Base-by-base conservation (phyloP, 1,284 basidiomycete genomes). In the Entoloma clypeatum region DNA sequence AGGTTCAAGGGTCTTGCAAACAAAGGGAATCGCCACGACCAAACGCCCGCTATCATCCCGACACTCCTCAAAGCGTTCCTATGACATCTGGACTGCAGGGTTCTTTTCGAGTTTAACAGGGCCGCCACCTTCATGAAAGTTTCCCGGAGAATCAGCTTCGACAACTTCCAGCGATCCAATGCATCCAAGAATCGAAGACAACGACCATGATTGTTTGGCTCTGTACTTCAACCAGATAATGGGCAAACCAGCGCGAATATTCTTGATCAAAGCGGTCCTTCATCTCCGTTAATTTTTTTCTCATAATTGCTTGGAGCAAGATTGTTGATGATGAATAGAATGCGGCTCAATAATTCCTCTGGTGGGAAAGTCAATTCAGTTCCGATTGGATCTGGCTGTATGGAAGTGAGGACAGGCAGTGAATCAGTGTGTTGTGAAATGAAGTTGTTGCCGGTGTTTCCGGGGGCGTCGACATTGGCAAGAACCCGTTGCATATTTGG, bases 281-380 rank as follows among this genome's bases (percentile, higher is more conserved):
- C 80, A 97, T 92, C 57, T 96, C 93, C 29, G 67, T 63, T 24
- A 93, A 67, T 65, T 97, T 98, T n/a, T 22, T 75, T 59, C 28
- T 94, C 92, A 51, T 96, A 92, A 61, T 99, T 99, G 64, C 74
- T 90, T 3, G 92, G 89, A 1, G 95, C 92, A 39, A 99, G 77
- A 56, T 99, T 98, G 72, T 99, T 99, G 66, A 99, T 84, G 55
- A 97, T 92, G 74, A 99, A 99, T 36, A 99, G 73, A 52, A 99
- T 92, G 56, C 85, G 86, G 74, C 99, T 96, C 14, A 92, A 91
- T 16, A 87, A 68, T 50, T 90, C 89, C 60, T 97, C 92, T 13
- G 86, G n/a, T n/a, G n/a, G n/a, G n/a, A n/a, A n/a, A n/a, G n/a
- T 70, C 16, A 86, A 71, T 44, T 79, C 78, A 23, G 75, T 73